Evolutionary conservation across 306 rosid genomes (phyloP), one percentile per base, ranked within the genome.

Genomic region (Trichosanthes cucumerina): DNA sequence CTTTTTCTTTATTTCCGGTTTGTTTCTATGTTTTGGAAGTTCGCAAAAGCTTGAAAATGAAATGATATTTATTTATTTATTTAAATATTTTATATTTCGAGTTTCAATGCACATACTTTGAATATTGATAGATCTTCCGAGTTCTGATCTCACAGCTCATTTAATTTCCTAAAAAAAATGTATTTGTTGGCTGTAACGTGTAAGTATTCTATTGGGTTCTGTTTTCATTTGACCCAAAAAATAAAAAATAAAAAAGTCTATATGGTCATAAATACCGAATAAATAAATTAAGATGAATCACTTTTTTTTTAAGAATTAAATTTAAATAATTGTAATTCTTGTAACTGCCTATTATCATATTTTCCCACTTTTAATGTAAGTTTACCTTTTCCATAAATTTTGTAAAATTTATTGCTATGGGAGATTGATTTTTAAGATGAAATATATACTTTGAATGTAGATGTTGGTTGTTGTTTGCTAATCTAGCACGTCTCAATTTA

Each of bases 51-150:
- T 63, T 18, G 71, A 64, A 64, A 64, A 8, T 33, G 21, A 36
- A 36, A 36, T 65, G 12, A 0, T 0, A 4, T 47, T 47, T 0
- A 13, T 38, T 36, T n/a, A 4, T 34, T 18, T 0, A 68, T 68
- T 71, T 65, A 16, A 65, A 68, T 68, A 41, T 33, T 6, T 68
- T 14, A 3, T 43, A 11, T 71, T 46, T 24, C 23, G 39, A 71
- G 39, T 71, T 44, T 46, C 76, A 15, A 71, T 46, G 76, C 76
- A 43, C 2, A 71, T 71, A 24, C 58, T 71, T 71, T 71, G 57
- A 71, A 71, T 46, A 46, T 26, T 44, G 76, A 71, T 71, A 0
- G 9, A n/a, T 6, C 33, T 41, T 69, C 9, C 12, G 53, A 21
- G 9, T 43, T 71, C 38, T 46, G 56, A 24, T 12, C 75, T 69